These are phyloP conservation scores for Sphagnum tenellum DNA, from an alignment of 225 moss, liverwort and hornwort species.

Conservation along the genomic window DNA sequence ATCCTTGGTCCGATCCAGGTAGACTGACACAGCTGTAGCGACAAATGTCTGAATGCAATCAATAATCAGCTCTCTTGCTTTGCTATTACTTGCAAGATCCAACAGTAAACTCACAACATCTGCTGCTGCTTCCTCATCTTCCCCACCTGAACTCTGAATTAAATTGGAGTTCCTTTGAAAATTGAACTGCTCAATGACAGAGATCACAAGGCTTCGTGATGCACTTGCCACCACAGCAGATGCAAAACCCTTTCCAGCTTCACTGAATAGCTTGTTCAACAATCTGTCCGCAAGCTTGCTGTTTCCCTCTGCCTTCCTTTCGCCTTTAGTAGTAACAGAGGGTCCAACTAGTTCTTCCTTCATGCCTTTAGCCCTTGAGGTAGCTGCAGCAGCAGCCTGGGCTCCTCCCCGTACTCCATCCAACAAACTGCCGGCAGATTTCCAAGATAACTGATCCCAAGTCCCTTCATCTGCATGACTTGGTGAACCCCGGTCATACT, in stretches of 20 bases:
- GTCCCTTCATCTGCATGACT: too few relatives aligned
- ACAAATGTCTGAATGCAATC: slow-evolving; percentile 82
- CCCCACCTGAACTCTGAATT: too few relatives aligned
- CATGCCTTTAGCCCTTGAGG: slow-evolving; percentile 19
- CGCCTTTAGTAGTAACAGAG: slow-evolving; percentile 8
- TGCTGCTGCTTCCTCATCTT: too few relatives aligned
- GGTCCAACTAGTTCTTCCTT: slow-evolving; percentile 26
- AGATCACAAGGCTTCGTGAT: slow-evolving; percentile 66
- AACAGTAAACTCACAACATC: not conserved
- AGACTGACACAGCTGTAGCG: slow-evolving; percentile 81
- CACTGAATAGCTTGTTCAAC: slow-evolving; percentile 72
- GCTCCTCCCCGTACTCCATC: slow-evolving; percentile 12
- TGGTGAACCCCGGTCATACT: too few relatives aligned
- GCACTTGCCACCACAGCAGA: slow-evolving; percentile 84
- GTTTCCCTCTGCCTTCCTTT: slow-evolving; percentile 29
- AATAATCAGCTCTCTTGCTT: slow-evolving; percentile 54
- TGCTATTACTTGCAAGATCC: slow-evolving; percentile 41
- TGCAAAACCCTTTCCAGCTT: slow-evolving; percentile 73
- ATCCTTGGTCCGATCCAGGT: slow-evolving; percentile 82
- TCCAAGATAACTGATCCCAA: slow-evolving; percentile 10
- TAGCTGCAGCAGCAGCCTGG: slow-evolving; percentile 14
- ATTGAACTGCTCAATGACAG: slow-evolving; percentile 50
- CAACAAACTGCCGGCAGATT: slow-evolving; percentile 3
- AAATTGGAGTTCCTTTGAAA: too few relatives aligned
- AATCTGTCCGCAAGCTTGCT: slow-evolving; percentile 39